phyloP scores from a whole-genome alignment of 768 basidiomycete species.

The Lactifluus rugatus region DNA sequence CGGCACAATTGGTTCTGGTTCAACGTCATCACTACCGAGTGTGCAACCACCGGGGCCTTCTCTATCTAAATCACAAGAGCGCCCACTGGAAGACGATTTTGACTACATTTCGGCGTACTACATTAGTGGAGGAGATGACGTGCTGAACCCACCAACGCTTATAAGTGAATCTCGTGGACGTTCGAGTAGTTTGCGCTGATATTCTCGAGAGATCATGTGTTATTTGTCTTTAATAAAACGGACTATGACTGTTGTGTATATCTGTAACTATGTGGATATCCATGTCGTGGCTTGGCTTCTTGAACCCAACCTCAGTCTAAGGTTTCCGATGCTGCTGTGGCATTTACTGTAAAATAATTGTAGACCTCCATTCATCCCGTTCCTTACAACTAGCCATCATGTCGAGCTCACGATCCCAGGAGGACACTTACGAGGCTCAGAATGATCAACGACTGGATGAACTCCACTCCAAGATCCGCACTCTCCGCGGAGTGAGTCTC shows the following conservation, averaged over 20 bases:
- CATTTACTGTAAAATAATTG: no score
- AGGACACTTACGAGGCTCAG: constrained; percentile 74
- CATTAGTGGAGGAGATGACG: constrained; percentile 3
- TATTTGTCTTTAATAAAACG: not conserved
- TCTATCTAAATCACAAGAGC: constrained; percentile 12
- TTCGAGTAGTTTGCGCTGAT: constrained; percentile 9
- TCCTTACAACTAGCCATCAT: constrained; percentile 5
- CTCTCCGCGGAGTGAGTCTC: constrained; percentile 59
- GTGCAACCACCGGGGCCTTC: constrained; percentile 2
- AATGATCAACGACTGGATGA: constrained; percentile 81
- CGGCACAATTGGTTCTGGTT: not conserved
- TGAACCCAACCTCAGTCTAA: constrained; percentile 8
- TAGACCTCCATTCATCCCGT: no score
- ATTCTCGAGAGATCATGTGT: no score
- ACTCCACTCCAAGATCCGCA: constrained; percentile 75
- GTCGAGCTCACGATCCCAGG: constrained; percentile 27
- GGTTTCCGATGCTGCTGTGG: not conserved
- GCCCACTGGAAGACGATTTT: constrained; percentile 35
- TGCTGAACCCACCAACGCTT: not conserved
- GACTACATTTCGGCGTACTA: constrained; percentile 51
- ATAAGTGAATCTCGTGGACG: not conserved
- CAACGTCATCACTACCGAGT: not conserved
- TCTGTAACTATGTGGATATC: not conserved
- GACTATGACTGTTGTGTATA: not conserved
- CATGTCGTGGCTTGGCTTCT: not conserved